Evolutionary conservation across 495 filamentous ascomycete genomes (phyloP), one percentile per base, ranked within the genome.

Genomic region (Aspergillus conjunctus): DNA sequence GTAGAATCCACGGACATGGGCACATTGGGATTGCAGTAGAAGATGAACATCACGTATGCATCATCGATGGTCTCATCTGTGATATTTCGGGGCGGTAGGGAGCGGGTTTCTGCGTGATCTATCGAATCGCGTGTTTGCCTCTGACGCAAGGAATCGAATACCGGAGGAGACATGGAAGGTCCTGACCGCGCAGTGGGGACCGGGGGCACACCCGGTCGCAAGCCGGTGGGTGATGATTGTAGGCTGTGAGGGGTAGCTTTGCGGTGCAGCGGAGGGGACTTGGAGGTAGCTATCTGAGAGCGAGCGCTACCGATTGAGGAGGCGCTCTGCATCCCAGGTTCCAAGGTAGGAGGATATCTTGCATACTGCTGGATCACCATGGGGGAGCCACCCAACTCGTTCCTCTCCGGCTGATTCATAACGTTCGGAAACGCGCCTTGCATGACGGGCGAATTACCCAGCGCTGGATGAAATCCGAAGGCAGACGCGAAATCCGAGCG

Each of bases 21-120:
- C 9, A 93, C 83, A 49, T 84, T 84, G 2, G 91, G 91, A 68
- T 93, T 93, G 79, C 94, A 97, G 77, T 95, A 92, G 46, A 98
- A 80, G 61, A 98, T 89, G 68, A 97, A 98, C 63, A 80, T 68
- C 58, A 92, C 88, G 71, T 93, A 98, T 30, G 92, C 87, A 70
- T 95, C 88, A 62, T 95, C 92, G 59, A 98, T 87, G 4, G 85
- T 88, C 10, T 84, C 83, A 65, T 87, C 84, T 5, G 84, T 88
- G 11, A 96, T 85, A 48, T 86, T 81, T 33, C 81, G 83, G 20
- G 88, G 81, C 20, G 94, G 94, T 37, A 96, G 74, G 30, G 71
- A 53, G 18, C 77, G 72, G 34, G 65, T 66, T 44, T 78, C 78
- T 4, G 68, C 68, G 12, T 72, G 72, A 20, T 76, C 74, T 14